Percentiles rank a stretch among this genome's conserved stretches.
These are phyloP conservation scores for Penicillium cataractarum DNA, from an alignment of 495 filamentous ascomycete species.

Conservation along the genomic window DNA sequence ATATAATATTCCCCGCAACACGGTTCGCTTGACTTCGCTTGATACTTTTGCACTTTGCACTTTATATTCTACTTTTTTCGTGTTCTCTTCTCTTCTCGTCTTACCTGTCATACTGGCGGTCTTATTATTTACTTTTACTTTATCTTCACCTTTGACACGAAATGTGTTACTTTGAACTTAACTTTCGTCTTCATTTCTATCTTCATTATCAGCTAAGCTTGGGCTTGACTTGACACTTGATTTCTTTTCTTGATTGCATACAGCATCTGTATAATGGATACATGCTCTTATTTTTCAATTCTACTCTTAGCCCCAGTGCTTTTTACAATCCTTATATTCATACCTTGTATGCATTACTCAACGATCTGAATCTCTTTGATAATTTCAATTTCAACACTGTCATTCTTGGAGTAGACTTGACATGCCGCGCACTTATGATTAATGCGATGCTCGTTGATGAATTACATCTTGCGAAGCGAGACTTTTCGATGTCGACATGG, in stretches of 20 bases:
- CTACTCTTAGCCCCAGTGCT: too few relatives aligned
- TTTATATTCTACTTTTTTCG: slow-evolving; percentile 7
- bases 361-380: background rate
- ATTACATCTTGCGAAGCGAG: background rate
- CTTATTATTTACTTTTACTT: background rate
- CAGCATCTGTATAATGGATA: slow-evolving; percentile 16
- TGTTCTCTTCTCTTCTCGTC: background rate
- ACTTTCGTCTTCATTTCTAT: too few relatives aligned
- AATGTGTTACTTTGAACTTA: background rate
- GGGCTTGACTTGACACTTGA: background rate
- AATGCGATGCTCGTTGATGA: background rate
- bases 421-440: too few relatives aligned
- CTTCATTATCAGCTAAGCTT: too few relatives aligned
- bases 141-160: slow-evolving; percentile 9
- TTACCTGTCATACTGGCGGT: background rate
- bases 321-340: too few relatives aligned
- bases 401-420: background rate
- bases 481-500: background rate
- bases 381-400: background rate
- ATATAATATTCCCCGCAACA: slow-evolving; percentile 30
- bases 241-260: slow-evolving; percentile 10
- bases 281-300: background rate
- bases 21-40: slow-evolving; percentile 4
- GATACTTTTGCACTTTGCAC: slow-evolving; percentile 10
- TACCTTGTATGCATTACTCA: too few relatives aligned